Evolutionary conservation across 1,284 basidiomycete species (phyloP), one percentile per base, ranked within the genome.

Genomic region (Ceratobasidium theobromae): DNA sequence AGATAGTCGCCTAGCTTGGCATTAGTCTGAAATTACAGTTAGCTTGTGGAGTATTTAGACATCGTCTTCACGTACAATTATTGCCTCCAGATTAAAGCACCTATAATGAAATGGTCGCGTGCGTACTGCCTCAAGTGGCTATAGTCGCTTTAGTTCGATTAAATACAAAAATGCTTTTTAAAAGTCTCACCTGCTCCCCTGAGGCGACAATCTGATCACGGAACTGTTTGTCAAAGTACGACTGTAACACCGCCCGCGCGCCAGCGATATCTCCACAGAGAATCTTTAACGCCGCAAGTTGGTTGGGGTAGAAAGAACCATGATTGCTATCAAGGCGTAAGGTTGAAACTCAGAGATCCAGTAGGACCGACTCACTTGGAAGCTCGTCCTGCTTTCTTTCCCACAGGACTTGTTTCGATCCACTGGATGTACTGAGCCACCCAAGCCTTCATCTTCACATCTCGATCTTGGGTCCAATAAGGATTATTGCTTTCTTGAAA

Each of bases 31-130:
- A 43, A 23, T 41, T 45, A n/a, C 69, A 43, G 12, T 55, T 55
- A 33, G 49, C 38, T 11, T 54, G 33, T 54, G 71, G 51, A 33
- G 68, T 18, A 57, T 49, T 66, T 45, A 66, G 35, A 52, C 51
- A 55, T 64, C 14, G 49, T 66, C 52, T 27, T 41, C 53, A 73
- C 83, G 75, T 70, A 86, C 84, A 58, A 87, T 84, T 82, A 88
- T 85, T 25, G 82, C 86, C 12, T 85, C 84, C 30, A 88, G 76
- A 70, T 88, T 88, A 75, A 85, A 87, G 18, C 80, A 79, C 11
- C 83, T 79, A 71, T 88, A 87, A 72, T 87, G 86, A 72, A 83
- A 87, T 4, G 86, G 84, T 16, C 83, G 78, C 1, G 85, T 85
- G 16, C 86, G 80, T 2, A 75, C 77, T 4, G 84, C 82, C 75